Conservation (phyloP, 164 flowering plant genomes). For the Litsea cubeba region DNA sequence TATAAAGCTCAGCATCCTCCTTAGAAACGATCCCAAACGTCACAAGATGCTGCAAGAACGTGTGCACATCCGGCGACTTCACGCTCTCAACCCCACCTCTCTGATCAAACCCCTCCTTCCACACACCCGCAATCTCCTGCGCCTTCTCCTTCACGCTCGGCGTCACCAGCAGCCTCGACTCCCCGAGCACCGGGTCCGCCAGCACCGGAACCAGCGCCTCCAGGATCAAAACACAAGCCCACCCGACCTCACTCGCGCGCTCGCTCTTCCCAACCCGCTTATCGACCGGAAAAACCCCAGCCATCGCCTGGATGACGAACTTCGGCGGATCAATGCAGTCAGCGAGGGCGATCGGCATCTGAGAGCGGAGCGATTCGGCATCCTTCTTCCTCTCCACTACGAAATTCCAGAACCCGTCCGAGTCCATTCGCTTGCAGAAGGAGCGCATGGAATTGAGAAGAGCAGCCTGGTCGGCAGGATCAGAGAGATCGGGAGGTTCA, state of each 20-base stretch:
- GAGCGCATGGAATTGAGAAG: constrained; percentile 36
- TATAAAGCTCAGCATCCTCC: constrained; percentile 64
- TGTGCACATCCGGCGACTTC: constrained; percentile 90
- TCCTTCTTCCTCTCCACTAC: constrained; percentile 74
- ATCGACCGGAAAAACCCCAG: constrained; percentile 89
- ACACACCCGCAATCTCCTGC: constrained; percentile 64
- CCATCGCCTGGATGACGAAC: constrained; percentile 77
- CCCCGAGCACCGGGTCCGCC: constrained; percentile 81
- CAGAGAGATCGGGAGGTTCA: constrained; percentile 6
- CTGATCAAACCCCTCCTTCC: constrained; percentile 86
- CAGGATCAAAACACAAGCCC: constrained; percentile 90
- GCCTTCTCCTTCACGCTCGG: constrained; percentile 70
- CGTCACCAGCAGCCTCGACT: constrained; percentile 75
- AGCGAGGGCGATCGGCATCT: constrained; percentile 49
- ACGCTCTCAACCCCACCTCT: constrained; percentile 94
- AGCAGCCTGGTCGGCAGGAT: constrained; percentile 19
- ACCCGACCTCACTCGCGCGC: constrained; percentile 64
- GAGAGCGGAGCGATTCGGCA: constrained; percentile 45
- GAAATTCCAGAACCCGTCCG: constrained; percentile 64
- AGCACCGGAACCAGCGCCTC: constrained; percentile 80
- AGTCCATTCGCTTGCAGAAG: constrained; percentile 64
- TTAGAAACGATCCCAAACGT: constrained; percentile 79
- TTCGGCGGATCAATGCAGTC: constrained; percentile 83
- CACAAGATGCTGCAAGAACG: constrained; percentile 88
- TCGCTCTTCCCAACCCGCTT: constrained; percentile 46